Conservation (phyloP, 306 rosid species). For the Canavalia gladiata region DNA sequence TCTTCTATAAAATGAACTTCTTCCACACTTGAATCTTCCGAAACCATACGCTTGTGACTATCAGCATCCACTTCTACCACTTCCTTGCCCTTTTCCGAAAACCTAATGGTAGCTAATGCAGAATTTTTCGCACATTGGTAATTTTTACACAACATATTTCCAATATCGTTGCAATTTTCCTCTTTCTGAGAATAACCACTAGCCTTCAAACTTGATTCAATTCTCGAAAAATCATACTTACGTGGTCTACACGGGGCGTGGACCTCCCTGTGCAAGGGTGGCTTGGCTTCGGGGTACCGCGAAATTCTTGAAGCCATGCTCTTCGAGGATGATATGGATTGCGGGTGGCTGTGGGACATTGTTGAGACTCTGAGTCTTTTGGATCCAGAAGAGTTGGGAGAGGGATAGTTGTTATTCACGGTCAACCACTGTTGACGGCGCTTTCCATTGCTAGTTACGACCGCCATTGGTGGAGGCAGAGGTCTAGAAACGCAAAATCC, state of each 20-base stretch:
- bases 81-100: slow-evolving; percentile 51
- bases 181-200: slow-evolving; percentile 27
- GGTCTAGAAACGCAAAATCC: slow-evolving; percentile 29
- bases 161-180: slow-evolving; percentile 32
- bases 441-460: slow-evolving; percentile 69
- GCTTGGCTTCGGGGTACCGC: slow-evolving; percentile 64
- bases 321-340: slow-evolving; percentile 47
- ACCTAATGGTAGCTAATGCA: slow-evolving; percentile 56
- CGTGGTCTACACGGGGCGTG: slow-evolving; percentile 73
- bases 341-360: slow-evolving; percentile 47
- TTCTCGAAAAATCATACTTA: slow-evolving; percentile 49
- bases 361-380: slow-evolving; percentile 58
- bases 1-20: slow-evolving; percentile 62
- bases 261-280: slow-evolving; percentile 56
- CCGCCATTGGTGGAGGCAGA: slow-evolving; percentile 65
- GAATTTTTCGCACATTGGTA: slow-evolving; percentile 42
- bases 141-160: slow-evolving; percentile 24
- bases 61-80: slow-evolving; percentile 59
- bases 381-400: slow-evolving; percentile 47
- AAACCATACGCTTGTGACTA: slow-evolving; percentile 50
- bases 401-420: slow-evolving; percentile 49
- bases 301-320: slow-evolving; percentile 67
- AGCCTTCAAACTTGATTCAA: slow-evolving; percentile 27
- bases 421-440: slow-evolving; percentile 65
- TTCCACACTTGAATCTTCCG: slow-evolving; percentile 68